Conservation (phyloP, 305 asterid genomes). For the Fraxinus paxiana region DNA sequence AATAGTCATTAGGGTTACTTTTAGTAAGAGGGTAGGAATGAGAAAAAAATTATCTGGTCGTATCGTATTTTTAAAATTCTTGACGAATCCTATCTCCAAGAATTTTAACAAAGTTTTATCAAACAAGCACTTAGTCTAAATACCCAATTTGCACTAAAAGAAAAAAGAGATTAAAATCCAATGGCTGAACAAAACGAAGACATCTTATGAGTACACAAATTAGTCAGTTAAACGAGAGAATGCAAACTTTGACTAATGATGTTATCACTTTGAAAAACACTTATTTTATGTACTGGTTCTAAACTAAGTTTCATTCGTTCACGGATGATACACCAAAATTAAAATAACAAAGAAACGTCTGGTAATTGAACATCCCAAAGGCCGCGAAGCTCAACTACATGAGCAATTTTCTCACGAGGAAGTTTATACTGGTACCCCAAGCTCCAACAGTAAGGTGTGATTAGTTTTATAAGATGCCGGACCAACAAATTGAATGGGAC, state of each 20-base stretch:
- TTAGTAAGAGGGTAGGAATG: background rate
- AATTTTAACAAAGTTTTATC: background rate
- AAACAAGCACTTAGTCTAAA: background rate
- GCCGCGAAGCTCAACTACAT: constrained; percentile 5
- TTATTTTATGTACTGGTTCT: constrained; percentile 7
- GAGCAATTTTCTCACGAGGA: constrained; percentile 10
- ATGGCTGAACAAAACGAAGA: background rate
- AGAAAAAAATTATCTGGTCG: background rate
- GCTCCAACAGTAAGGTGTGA: constrained; percentile 85
- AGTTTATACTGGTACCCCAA: constrained; percentile 53
- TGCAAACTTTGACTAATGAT: background rate
- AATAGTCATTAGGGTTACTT: background rate
- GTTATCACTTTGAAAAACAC: background rate
- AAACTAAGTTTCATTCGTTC: constrained; percentile 1
- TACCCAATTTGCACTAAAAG: background rate
- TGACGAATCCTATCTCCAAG: background rate
- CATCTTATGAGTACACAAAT: background rate
- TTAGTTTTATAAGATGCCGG: constrained; percentile 56
- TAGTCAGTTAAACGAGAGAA: background rate
- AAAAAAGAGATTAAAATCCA: background rate
- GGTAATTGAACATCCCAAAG: background rate
- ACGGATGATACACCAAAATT: background rate
- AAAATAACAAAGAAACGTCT: background rate
- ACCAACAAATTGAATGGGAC: constrained; percentile 88
- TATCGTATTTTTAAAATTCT: background rate